Evolutionary conservation across 2,329 filamentous ascomycete genomes (phyloP).

Genomic region (Calonectria leucothoes): DNA sequence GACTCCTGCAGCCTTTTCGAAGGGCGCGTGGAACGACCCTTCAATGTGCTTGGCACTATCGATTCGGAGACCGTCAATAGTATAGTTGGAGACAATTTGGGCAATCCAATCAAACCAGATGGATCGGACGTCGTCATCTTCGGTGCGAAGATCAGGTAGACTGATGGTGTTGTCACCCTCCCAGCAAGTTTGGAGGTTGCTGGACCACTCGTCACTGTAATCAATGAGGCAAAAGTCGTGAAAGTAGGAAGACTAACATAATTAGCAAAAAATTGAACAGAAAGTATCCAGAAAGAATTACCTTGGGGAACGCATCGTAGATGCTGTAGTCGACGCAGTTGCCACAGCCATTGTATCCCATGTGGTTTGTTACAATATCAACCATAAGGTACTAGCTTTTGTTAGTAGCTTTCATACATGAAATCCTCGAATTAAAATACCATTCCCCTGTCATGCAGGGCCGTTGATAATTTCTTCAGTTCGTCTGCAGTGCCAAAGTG

Average conservation of each 20-base stretch:
- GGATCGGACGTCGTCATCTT: constrained; percentile 57
- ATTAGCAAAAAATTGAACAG: neutral
- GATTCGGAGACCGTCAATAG: constrained; percentile 71
- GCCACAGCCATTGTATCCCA: constrained; percentile 28
- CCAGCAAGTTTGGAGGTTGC: constrained; percentile 28
- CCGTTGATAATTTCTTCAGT: constrained; percentile 24
- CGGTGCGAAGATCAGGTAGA: constrained; percentile 72
- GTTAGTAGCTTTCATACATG: neutral
- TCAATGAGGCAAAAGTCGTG: constrained; percentile 30
- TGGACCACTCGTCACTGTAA: constrained; percentile 25
- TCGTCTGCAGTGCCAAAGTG: constrained; percentile 27
- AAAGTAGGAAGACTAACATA: constrained; percentile 23
- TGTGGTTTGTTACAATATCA: constrained; percentile 30
- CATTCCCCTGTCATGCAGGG: constrained; percentile 27
- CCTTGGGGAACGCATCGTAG: constrained; percentile 23
- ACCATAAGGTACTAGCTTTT: constrained; percentile 24
- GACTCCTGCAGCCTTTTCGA: constrained; percentile 65
- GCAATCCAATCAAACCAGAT: constrained; percentile 70
- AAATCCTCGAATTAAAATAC: neutral
- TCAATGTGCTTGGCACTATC: constrained; percentile 73
- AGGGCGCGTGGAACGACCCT: constrained; percentile 67
- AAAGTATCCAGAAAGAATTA: neutral
- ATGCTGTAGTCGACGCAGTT: constrained; percentile 26
- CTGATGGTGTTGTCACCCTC: constrained; percentile 32
- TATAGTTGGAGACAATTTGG: constrained; percentile 68